Evolutionary conservation across 768 basidiomycete species (phyloP), one percentile per base, ranked within the genome.

Genomic region (Asterophora lycoperdoides): DNA sequence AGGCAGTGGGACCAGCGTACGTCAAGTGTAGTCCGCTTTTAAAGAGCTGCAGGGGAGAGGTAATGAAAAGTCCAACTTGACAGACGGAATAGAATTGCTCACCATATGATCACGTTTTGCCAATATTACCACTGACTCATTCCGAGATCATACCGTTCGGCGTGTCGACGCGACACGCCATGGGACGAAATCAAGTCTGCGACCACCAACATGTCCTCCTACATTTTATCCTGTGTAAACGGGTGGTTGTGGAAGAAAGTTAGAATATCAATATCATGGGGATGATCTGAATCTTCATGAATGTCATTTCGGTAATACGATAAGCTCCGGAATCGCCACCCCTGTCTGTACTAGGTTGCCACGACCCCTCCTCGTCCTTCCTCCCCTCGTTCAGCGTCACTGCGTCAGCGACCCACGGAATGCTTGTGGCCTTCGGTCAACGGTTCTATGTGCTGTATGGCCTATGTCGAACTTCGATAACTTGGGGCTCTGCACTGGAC

Each of bases 81-180:
- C 37, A 4, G 33, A 23, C 19, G 30, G 43, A 14, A 15, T 40
- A 14, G 20, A 40, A 28, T 48, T 48, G 26, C 30, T 32, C 14
- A 30, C 30, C 3, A 20, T 23, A 28, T 37, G n/a, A n/a, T 37
- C 46, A 48, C 46, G 46, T 48, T 48, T 38, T 38, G 17, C 37
- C 23, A 23, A 23, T 23, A 3, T 23, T 3, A 23, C 23, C 6
- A 18, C n/a, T 48, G 46, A 48, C 46, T 48, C 38, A 41, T 46
- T 48, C 46, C 46, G 46, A 48, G 38, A 41, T 44, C 42, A 34
- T 33, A 48, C 38, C 23, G 38, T 23, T 19, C 28, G 32, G 23
- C 23, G 4, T 23, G 45, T 28, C 45, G 36, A 11, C 1, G 33
- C 38, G 23, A 23, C 28, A 23, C n/a, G 40, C 40, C 14, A 41